These are phyloP conservation scores for Candida pini DNA, from an alignment of 805 yeast genomes.

Conservation along the genomic window DNA sequence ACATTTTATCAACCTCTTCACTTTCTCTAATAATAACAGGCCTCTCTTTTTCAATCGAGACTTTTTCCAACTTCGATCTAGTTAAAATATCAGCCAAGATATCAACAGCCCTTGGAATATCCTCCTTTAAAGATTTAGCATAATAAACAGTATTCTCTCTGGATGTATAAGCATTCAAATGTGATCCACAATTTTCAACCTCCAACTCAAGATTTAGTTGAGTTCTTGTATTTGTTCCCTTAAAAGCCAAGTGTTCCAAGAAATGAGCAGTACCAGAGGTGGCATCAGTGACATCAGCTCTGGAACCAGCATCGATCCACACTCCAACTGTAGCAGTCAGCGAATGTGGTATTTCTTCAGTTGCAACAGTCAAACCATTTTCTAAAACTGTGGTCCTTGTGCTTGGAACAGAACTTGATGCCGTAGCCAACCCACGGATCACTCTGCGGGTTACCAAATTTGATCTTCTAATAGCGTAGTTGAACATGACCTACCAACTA, in stretches of 20 bases:
- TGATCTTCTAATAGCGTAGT: neutral
- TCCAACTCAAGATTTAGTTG: constrained; percentile 85
- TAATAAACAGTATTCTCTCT: constrained; percentile 97
- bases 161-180: constrained; percentile 96
- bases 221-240: constrained; percentile 79
- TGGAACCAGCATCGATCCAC: constrained; percentile 97
- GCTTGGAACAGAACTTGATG: constrained; percentile 35
- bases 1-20: constrained; percentile 97
- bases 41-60: constrained; percentile 91
- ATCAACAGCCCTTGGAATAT: constrained; percentile 81
- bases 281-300: constrained; percentile 80
- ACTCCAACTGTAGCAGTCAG: constrained; percentile 96
- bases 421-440: too few relatives aligned
- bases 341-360: constrained; percentile 81
- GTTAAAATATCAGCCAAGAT: constrained; percentile 87
- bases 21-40: constrained; percentile 94
- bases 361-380: constrained; percentile 94
- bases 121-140: constrained; percentile 77
- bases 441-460: too few relatives aligned
- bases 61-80: constrained; percentile 70
- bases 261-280: constrained; percentile 97
- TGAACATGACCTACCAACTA: too few relatives aligned
- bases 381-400: constrained; percentile 68
- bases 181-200: constrained; percentile 94
- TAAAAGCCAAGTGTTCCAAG: constrained; percentile 92